phyloP scores from a whole-genome alignment of 345 rosid genomes.

The Corchorus capsularis region DNA sequence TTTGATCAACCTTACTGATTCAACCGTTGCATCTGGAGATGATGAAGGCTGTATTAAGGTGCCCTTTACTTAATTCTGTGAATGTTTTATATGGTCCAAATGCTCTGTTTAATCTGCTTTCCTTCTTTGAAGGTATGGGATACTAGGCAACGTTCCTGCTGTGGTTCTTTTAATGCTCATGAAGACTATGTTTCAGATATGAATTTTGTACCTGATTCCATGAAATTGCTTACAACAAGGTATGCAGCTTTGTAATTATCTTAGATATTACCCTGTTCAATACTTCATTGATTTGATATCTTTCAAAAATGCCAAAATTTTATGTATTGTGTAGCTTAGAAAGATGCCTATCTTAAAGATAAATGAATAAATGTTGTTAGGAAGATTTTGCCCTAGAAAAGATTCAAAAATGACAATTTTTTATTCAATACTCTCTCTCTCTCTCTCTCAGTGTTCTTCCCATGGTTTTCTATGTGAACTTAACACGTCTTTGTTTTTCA shows the following conservation, averaged over 20 bases:
- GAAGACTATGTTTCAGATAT: conserved; percentile 87
- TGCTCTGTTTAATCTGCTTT: not conserved
- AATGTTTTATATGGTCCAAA: not conserved
- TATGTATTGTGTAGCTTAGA: not conserved
- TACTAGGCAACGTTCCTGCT: conserved; percentile 80
- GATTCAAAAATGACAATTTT: not conserved
- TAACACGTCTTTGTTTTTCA: conserved; percentile 23
- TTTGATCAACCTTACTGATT: conserved; percentile 71
- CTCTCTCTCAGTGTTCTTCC: not conserved
- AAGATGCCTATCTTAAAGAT: not conserved
- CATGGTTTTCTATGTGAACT: conserved; percentile 1
- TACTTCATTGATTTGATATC: not conserved
- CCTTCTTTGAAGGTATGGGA: conserved; percentile 76
- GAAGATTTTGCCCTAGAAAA: not conserved
- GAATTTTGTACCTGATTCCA: conserved; percentile 72
- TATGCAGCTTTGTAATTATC: conserved; percentile 21
- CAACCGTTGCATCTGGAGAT: conserved; percentile 88
- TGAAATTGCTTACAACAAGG: conserved; percentile 88
- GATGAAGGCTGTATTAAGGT: conserved; percentile 96
- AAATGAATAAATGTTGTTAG: not conserved
- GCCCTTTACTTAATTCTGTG: not conserved
- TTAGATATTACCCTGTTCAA: not conserved
- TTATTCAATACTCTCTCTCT: not conserved
- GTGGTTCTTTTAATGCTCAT: conserved; percentile 70
- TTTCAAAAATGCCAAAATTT: conserved; percentile 2